phyloP scores from a whole-genome alignment of 2,329 filamentous ascomycete genomes.

The Onygenales sp. region DNA sequence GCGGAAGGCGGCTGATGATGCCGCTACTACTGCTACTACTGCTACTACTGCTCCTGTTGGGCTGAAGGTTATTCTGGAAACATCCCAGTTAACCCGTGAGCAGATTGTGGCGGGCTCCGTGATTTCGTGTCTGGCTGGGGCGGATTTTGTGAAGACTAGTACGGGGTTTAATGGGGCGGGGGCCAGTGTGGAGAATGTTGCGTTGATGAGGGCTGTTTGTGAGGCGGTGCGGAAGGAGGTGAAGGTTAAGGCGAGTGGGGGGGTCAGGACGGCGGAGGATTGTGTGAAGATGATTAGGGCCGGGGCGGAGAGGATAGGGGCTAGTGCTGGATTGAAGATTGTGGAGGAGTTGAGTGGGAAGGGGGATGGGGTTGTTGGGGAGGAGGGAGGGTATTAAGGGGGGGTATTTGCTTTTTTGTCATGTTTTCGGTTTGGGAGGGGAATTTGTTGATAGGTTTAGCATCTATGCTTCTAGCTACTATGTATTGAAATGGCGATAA shows the following conservation, averaged over 20 bases:
- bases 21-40: conserved; percentile 22
- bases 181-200: conserved; percentile 43
- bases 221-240: conserved; percentile 33
- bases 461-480: background rate
- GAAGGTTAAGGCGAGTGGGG: conserved; percentile 51
- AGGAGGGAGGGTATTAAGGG: conserved; percentile 2
- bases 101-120: conserved; percentile 47
- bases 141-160: conserved; percentile 52
- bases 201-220: conserved; percentile 44
- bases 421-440: background rate
- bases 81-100: conserved; percentile 38
- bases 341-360: conserved; percentile 33
- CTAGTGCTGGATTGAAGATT: conserved; percentile 48
- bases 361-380: conserved; percentile 9
- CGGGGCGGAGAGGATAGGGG: conserved; percentile 48
- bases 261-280: conserved; percentile 42
- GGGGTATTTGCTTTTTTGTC: background rate
- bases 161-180: conserved; percentile 51
- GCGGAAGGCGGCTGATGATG: conserved; percentile 27
- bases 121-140: conserved; percentile 43
- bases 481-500: background rate
- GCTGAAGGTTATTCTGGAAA: conserved; percentile 52
- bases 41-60: conserved; percentile 20
- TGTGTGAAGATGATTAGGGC: conserved; percentile 46
- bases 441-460: background rate